Percentiles rank a stretch among this genome's conserved stretches.
These are phyloP conservation scores for Nicotiana benthamiana DNA, from an alignment of 257 asterid genomes.

Conservation along the genomic window DNA sequence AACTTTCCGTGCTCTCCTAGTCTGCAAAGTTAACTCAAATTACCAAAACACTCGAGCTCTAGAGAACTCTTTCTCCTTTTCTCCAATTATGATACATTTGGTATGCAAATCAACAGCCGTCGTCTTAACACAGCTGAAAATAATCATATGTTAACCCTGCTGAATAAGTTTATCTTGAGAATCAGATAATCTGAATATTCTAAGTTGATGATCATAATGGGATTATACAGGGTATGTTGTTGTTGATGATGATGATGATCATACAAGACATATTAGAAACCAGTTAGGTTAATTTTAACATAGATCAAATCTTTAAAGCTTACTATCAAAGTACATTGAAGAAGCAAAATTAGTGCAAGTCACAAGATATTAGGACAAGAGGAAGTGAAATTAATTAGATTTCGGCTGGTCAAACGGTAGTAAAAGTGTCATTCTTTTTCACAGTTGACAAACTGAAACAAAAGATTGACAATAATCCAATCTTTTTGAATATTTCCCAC, in stretches of 20 bases:
- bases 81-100: background rate
- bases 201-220: background rate
- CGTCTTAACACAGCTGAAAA: background rate
- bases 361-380: too few species aligned
- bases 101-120: background rate
- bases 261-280: background rate
- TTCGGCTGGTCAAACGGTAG: too few species aligned
- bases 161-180: background rate
- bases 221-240: too few species aligned
- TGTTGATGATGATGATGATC: background rate
- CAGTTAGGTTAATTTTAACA: background rate
- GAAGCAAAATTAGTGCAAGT: too few species aligned
- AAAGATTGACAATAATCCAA: too few species aligned
- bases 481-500: too few species aligned
- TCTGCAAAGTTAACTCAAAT: background rate
- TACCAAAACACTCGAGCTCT: background rate
- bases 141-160: background rate
- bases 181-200: background rate
- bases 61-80: background rate
- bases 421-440: too few species aligned
- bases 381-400: too few species aligned
- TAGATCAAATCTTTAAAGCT: background rate
- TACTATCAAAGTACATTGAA: background rate
- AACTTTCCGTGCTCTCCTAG: background rate
- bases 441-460: too few species aligned